Evolutionary conservation across 768 basidiomycete species (phyloP), one percentile per base, ranked within the genome.

Genomic region (Fomitopsis pulvina): DNA sequence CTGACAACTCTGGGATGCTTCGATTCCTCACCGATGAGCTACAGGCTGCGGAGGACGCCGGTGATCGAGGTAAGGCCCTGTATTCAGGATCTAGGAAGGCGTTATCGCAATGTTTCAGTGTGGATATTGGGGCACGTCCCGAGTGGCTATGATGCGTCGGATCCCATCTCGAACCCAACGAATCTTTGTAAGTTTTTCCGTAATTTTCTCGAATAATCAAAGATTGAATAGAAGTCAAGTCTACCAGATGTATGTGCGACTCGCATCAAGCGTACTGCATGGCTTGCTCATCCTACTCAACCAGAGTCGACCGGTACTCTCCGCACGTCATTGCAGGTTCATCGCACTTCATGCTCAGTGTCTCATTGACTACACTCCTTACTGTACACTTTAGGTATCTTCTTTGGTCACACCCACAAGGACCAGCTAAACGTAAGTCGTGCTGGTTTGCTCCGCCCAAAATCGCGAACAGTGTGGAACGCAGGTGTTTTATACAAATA

Each of bases 1-100:
- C 81, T 10, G 87, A 90, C 63, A 70, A 70, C 30, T 87, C 83
- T 39, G 86, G 86, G 18, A 85, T 87, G 80, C 68, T 89, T 56
- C 73, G 83, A 30, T 88, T 87, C 67, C 59, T 90, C 54, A 88
- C 87, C 3, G 81, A 87, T 51, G 84, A 89, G 61, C 67, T 89
- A 11, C 86, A 90, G 63, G 81, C 72, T 47, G 86, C 87, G 7
- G 87, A 88, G 64, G 86, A 88, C 60, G 71, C 72, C 22, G 81
- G 84, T 9, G 85, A 87, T 48, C 71, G 83, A 59, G 85, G 84
- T 79, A 52, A 21, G 71, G 47, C n/a, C 10, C 9, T 24, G 20
- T 2, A 8, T 8, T 7, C 4, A 3, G 12, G 38, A 22, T 18
- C 2, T 41, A 22, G 21, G 16, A 9, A 45, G 28, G 38, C 22